Conservation (phyloP, 2,329 filamentous ascomycete genomes). For the Alternaria gaisen region DNA sequence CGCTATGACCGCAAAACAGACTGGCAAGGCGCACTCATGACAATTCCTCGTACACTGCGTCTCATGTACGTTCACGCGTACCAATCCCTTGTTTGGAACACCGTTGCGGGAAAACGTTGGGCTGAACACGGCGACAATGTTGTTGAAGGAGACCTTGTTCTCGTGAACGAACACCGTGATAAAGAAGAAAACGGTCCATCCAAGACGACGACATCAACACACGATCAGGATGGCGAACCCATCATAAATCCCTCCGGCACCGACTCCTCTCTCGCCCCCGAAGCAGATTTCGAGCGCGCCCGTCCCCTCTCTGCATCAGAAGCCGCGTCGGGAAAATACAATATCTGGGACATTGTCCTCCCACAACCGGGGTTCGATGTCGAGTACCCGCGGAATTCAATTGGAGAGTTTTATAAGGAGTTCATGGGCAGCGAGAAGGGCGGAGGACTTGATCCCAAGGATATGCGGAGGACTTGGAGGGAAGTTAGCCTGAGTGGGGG, state of each 20-base stretch:
- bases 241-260: conserved; percentile 68
- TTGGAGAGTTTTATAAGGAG: conserved; percentile 82
- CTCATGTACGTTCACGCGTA: conserved; percentile 98
- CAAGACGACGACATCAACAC: conserved; percentile 30
- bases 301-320: conserved; percentile 80
- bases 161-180: conserved; percentile 67
- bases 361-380: conserved; percentile 93
- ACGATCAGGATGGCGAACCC: conserved; percentile 71
- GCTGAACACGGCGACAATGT: conserved; percentile 75
- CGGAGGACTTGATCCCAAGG: conserved; percentile 79
- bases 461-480: conserved; percentile 86
- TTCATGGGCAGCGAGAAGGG: conserved; percentile 87
- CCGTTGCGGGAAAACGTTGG: conserved; percentile 82
- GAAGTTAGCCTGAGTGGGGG: conserved; percentile 89
- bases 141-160: conserved; percentile 84
- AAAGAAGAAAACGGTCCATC: conserved; percentile 48
- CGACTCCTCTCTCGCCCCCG: conserved; percentile 63
- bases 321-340: conserved; percentile 76
- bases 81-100: conserved; percentile 95
- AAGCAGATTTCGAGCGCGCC: conserved; percentile 72
- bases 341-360: conserved; percentile 87
- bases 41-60: conserved; percentile 81
- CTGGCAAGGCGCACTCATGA: conserved; percentile 80
- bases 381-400: conserved; percentile 81
- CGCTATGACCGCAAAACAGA: conserved; percentile 67